These are phyloP conservation scores for Citrus sp. DNA, from an alignment of 345 rosid species.

Conservation along the genomic window DNA sequence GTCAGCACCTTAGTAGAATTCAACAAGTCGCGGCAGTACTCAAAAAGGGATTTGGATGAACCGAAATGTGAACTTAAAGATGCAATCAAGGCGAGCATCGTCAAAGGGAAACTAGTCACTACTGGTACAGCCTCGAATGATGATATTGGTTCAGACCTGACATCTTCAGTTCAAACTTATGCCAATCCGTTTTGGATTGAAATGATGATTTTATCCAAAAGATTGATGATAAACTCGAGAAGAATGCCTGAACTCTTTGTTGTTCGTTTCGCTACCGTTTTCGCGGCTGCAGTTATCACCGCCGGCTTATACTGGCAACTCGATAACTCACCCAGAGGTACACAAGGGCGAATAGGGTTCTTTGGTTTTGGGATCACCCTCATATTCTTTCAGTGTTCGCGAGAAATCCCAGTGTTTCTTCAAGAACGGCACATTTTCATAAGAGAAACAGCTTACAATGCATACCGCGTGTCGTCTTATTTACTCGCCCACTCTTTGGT, in stretches of 20 bases:
- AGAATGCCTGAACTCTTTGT: constrained; percentile 82
- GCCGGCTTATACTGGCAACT: constrained; percentile 80
- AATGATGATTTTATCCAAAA: constrained; percentile 61
- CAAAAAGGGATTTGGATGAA: constrained; percentile 16
- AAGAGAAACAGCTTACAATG: constrained; percentile 92
- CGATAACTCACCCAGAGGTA: constrained; percentile 76
- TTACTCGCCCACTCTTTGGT: constrained; percentile 76
- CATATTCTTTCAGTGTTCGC: constrained; percentile 88
- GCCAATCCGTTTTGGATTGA: constrained; percentile 86
- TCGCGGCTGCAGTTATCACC: constrained; percentile 70
- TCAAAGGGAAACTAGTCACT: constrained; percentile 74
- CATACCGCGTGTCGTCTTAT: constrained; percentile 81
- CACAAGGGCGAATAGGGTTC: constrained; percentile 76
- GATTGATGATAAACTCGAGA: constrained; percentile 61
- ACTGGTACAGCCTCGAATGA: constrained; percentile 8
- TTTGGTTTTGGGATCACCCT: constrained; percentile 91
- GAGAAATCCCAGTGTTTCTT: constrained; percentile 81
- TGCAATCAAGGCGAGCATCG: constrained; percentile 70
- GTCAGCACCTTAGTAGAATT: constrained; percentile 66
- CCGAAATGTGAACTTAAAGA: constrained; percentile 55
- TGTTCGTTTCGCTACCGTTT: constrained; percentile 66
- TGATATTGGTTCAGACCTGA: constrained; percentile 18
- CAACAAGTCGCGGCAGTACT: constrained; percentile 55
- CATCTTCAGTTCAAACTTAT: constrained; percentile 53
- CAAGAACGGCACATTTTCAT: constrained; percentile 91